These are phyloP conservation scores for Fusarium acutatum DNA, from an alignment of 2,329 filamentous ascomycete species.

Conservation along the genomic window DNA sequence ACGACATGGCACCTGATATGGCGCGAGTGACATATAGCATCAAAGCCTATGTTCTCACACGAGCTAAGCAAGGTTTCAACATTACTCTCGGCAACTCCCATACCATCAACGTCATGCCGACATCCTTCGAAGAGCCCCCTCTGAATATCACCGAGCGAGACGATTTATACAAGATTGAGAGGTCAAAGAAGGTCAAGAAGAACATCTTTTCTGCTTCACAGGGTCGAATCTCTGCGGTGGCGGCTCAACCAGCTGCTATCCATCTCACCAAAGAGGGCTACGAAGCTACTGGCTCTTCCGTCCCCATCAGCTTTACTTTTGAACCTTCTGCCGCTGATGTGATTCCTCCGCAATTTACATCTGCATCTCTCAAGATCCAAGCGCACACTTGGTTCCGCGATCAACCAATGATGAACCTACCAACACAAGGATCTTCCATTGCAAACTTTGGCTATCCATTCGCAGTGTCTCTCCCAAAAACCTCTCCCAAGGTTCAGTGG, in stretches of 20 bases:
- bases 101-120: slow-evolving; percentile 32
- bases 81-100: slow-evolving; percentile 16
- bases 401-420: slow-evolving; percentile 19
- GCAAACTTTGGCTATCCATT: slow-evolving; percentile 29
- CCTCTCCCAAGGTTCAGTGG: slow-evolving; percentile 5
- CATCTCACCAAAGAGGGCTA: slow-evolving; percentile 27
- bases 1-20: slow-evolving; percentile 31
- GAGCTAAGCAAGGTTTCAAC: neutral
- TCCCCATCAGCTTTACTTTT: slow-evolving; percentile 28
- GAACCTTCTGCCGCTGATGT: slow-evolving; percentile 18
- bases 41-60: slow-evolving; percentile 10
- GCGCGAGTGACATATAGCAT: slow-evolving; percentile 29
- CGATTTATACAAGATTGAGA: slow-evolving; percentile 21
- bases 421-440: slow-evolving; percentile 19
- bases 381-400: slow-evolving; percentile 38
- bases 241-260: slow-evolving; percentile 30
- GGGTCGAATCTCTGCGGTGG: slow-evolving; percentile 28
- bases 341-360: slow-evolving; percentile 23
- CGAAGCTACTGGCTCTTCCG: slow-evolving; percentile 8
- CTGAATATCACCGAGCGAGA: slow-evolving; percentile 31
- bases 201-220: slow-evolving; percentile 28
- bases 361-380: slow-evolving; percentile 14
- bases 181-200: slow-evolving; percentile 34
- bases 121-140: slow-evolving; percentile 33
- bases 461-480: slow-evolving; percentile 4